Evolutionary conservation across 352 stramenopile genomes (phyloP).

Genomic region (Phytopythium aichiense): DNA sequence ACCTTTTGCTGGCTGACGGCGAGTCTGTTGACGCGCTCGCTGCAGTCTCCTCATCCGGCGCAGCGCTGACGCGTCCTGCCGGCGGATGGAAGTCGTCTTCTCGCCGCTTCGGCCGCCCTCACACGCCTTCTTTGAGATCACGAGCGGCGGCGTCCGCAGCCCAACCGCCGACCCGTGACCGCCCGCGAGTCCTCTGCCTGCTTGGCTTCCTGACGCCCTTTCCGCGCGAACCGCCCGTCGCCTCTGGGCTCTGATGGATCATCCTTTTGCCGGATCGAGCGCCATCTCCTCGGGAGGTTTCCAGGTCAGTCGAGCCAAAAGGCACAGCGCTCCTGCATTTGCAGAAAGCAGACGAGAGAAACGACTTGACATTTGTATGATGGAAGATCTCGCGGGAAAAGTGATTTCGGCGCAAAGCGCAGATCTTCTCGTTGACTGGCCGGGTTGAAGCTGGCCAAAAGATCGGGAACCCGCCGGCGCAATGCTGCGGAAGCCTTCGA

Average conservation of each 20-base stretch:
- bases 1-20: background rate
- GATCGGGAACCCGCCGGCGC: too few species aligned
- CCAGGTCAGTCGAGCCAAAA: background rate
- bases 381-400: too few species aligned
- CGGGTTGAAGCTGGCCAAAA: too few species aligned
- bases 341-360: too few species aligned
- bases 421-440: too few species aligned
- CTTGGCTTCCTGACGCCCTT: background rate
- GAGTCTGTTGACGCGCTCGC: background rate
- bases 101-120: conserved; percentile 43
- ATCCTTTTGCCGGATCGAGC: background rate
- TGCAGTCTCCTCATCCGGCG: conserved; percentile 53
- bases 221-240: background rate
- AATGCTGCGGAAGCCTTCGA: too few species aligned
- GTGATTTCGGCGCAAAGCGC: too few species aligned
- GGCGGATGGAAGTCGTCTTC: conserved; percentile 47
- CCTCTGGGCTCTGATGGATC: background rate
- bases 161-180: background rate
- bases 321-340: too few species aligned
- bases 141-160: conserved; percentile 32
- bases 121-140: conserved; percentile 55
- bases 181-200: background rate
- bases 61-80: conserved; percentile 16
- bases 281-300: background rate
- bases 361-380: background rate